Percentiles rank a stretch among this genome's conserved stretches.
Conservation (phyloP, 768 basidiomycete genomes). For the Hysterangium stoloniferum region DNA sequence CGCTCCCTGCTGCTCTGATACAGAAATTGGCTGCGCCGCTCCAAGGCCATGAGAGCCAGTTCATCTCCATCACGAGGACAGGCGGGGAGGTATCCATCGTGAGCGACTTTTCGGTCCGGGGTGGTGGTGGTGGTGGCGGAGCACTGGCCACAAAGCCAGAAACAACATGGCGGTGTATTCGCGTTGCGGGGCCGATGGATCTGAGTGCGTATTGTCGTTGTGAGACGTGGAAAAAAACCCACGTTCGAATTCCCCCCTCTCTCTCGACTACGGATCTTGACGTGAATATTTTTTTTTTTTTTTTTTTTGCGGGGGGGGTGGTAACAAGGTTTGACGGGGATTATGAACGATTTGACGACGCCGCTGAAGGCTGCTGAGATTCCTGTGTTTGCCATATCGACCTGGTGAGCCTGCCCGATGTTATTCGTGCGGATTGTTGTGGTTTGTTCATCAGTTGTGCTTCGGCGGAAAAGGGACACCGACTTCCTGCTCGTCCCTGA, state of each 20-base stretch:
- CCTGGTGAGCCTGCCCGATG: constrained; percentile 38
- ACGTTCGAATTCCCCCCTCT: constrained; percentile 5
- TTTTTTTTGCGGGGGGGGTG: background rate
- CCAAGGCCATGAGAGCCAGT: constrained; percentile 21
- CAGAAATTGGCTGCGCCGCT: constrained; percentile 22
- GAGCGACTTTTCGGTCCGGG: constrained; percentile 31
- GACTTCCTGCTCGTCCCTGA: constrained; percentile 54
- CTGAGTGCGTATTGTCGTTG: constrained; percentile 34
- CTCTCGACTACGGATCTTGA: background rate
- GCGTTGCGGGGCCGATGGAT: constrained; percentile 60
- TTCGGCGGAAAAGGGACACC: constrained; percentile 56
- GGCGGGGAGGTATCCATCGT: constrained; percentile 55
- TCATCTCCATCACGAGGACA: constrained; percentile 54
- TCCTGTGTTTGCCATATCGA: constrained; percentile 54
- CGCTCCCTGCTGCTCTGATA: constrained; percentile 24
- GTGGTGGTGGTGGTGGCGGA: too few species aligned
- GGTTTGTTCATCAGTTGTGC: background rate
- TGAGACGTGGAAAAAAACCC: background rate
- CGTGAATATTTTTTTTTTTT: background rate
- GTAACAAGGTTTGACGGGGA: constrained; percentile 43
- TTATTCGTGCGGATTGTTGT: background rate
- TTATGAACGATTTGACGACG: constrained; percentile 44
- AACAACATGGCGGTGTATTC: constrained; percentile 48
- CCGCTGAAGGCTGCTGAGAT: constrained; percentile 46
- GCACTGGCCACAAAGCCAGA: constrained; percentile 28